Conservation (phyloP, 441 rosid species). For the Erysimum cheiri region DNA sequence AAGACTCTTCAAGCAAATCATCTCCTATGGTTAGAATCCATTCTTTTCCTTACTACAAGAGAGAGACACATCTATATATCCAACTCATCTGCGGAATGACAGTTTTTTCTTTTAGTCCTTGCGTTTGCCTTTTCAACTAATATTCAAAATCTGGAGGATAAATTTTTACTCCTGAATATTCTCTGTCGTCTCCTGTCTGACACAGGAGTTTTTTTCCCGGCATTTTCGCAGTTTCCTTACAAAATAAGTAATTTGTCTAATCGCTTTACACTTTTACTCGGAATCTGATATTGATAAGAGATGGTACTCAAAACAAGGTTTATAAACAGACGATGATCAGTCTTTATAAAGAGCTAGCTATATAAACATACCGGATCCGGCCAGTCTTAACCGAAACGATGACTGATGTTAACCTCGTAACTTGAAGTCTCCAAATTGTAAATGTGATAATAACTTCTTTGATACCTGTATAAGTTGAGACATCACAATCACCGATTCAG, state of each 20-base stretch:
- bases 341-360: not conserved
- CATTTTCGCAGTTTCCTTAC: conserved; percentile 18
- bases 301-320: not conserved
- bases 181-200: conserved; percentile 9
- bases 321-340: not conserved
- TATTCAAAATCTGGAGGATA: conserved; percentile 23
- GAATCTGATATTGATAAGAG: not conserved
- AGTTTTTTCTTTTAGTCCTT: conserved; percentile 26
- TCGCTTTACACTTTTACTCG: too few relatives aligned
- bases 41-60: conserved; percentile 40
- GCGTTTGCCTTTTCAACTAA: conserved; percentile 11
- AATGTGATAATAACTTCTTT: not conserved
- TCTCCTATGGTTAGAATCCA: conserved; percentile 41
- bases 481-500: not conserved
- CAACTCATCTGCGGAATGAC: conserved; percentile 38
- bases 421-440: not conserved
- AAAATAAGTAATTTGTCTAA: not conserved
- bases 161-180: conserved; percentile 22
- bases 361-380: not conserved
- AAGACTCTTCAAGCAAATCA: conserved; percentile 18
- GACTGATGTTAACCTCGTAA: not conserved
- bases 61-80: conserved; percentile 36
- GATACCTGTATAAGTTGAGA: not conserved
- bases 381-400: not conserved
- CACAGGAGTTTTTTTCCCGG: not conserved